Conservation (phyloP, 1,139 yeast genomes). For the Citeromyces hawaiiensis region DNA sequence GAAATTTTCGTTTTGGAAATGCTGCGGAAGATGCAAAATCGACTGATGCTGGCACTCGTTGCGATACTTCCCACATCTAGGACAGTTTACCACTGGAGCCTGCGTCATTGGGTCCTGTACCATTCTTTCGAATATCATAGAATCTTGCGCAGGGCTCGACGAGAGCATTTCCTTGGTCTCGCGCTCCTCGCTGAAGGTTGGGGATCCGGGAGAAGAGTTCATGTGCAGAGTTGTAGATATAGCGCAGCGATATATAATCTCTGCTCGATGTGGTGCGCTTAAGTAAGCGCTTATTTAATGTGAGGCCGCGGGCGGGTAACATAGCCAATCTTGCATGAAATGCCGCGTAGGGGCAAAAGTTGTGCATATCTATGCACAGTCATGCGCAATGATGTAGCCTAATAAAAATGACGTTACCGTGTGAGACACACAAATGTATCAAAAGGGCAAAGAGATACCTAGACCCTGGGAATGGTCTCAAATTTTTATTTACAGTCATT, state of each 20-base stretch:
- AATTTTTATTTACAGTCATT: too few species aligned
- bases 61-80: slow-evolving; percentile 4
- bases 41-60: slow-evolving; percentile 6
- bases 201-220: background rate
- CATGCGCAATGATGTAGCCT: background rate
- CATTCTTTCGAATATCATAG: slow-evolving; percentile 42
- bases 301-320: background rate
- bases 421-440: too few species aligned
- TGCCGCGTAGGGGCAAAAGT: background rate
- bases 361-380: background rate
- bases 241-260: background rate
- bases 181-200: background rate
- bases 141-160: background rate
- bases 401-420: background rate
- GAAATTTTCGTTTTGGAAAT: slow-evolving; percentile 47
- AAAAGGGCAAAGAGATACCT: too few species aligned
- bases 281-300: background rate
- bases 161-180: background rate
- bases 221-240: background rate
- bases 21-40: slow-evolving; percentile 24
- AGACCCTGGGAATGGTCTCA: too few species aligned
- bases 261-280: background rate
- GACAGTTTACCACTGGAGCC: slow-evolving; percentile 5
- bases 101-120: slow-evolving; percentile 34
- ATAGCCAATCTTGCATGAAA: background rate